Conservation (phyloP, 2,329 filamentous ascomycete species). For the Fusarium guadeloupense region DNA sequence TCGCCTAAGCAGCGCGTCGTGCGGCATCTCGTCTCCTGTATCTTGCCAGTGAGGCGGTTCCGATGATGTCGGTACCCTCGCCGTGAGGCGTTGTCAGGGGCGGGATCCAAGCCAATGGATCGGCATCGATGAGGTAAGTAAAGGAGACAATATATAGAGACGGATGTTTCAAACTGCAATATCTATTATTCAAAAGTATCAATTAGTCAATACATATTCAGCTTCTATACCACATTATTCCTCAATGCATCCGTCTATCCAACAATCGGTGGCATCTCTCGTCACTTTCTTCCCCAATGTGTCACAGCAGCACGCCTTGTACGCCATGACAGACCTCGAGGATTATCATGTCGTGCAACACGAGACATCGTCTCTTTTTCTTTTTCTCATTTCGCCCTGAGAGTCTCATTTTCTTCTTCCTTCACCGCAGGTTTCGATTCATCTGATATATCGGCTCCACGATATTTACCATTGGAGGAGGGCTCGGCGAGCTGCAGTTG, state of each 20-base stretch:
- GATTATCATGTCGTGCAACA: conserved; percentile 21
- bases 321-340: conserved; percentile 16
- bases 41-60: conserved; percentile 36
- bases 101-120: conserved; percentile 36
- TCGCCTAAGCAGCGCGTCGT: conserved; percentile 38
- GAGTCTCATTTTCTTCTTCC: neutral
- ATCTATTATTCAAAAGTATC: neutral
- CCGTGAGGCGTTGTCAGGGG: conserved; percentile 32
- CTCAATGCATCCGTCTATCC: neutral
- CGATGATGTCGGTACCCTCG: conserved; percentile 38
- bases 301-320: conserved; percentile 23
- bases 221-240: too few relatives aligned
- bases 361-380: neutral
- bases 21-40: conserved; percentile 31
- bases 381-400: conserved; percentile 6
- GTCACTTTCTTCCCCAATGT: conserved; percentile 17
- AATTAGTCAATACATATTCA: neutral
- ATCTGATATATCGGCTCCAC: conserved; percentile 13
- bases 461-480: conserved; percentile 5
- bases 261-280: conserved; percentile 29
- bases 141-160: neutral
- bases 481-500: conserved; percentile 29
- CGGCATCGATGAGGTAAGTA: conserved; percentile 1
- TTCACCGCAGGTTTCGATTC: conserved; percentile 29
- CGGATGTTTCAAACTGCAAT: too few relatives aligned